Percentiles rank a stretch among this genome's conserved stretches.
Evolutionary conservation across 2,329 filamentous ascomycete genomes (phyloP).

Genomic region (Nemania diffusa): DNA sequence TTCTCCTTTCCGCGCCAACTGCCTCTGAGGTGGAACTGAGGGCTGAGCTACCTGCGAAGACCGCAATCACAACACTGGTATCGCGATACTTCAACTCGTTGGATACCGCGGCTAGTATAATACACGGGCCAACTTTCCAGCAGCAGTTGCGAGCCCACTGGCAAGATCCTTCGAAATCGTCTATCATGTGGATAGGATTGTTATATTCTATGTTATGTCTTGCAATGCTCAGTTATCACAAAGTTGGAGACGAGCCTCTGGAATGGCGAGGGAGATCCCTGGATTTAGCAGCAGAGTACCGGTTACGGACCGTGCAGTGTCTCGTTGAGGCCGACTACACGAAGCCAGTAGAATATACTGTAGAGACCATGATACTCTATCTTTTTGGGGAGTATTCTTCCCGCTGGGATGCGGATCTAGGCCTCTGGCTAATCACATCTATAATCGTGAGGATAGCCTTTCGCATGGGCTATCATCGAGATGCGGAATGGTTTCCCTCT

Average conservation of each 20-base stretch:
- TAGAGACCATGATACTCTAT: conserved; percentile 82
- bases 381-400: conserved; percentile 79
- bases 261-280: conserved; percentile 77
- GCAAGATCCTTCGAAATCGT: conserved; percentile 76
- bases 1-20: conserved; percentile 79
- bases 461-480: conserved; percentile 81
- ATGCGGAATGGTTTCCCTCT: conserved; percentile 77
- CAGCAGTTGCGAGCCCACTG: conserved; percentile 74
- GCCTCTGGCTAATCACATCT: conserved; percentile 68
- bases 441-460: conserved; percentile 68
- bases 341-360: conserved; percentile 75
- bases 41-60: conserved; percentile 80
- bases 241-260: conserved; percentile 80
- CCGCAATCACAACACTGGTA: conserved; percentile 84
- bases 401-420: conserved; percentile 77
- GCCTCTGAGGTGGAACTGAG: conserved; percentile 81
- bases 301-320: conserved; percentile 80
- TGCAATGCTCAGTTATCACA: conserved; percentile 81
- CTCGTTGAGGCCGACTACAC: conserved; percentile 81
- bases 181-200: conserved; percentile 81
- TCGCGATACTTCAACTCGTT: conserved; percentile 90
- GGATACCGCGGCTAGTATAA: conserved; percentile 75
- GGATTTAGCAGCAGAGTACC: conserved; percentile 71
- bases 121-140: conserved; percentile 87
- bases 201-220: conserved; percentile 81